Conservation (phyloP, 2,329 filamentous ascomycete species). For the Nemania abortiva region DNA sequence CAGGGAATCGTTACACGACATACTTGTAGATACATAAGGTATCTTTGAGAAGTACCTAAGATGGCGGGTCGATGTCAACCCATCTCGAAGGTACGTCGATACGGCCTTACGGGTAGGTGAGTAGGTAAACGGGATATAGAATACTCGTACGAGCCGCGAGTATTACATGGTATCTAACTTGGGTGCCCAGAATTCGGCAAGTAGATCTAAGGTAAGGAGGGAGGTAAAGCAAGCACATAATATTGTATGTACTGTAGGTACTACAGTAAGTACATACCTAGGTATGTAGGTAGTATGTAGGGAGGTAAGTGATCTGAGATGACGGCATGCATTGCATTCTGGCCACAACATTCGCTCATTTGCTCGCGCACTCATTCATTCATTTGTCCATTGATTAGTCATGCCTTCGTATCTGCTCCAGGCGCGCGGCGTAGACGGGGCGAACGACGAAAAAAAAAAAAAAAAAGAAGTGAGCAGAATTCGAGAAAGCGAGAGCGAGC, state of each 20-base stretch:
- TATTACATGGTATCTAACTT: too few relatives aligned
- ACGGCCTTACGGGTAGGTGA: too few relatives aligned
- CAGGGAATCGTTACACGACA: not conserved
- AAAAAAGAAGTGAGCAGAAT: not conserved
- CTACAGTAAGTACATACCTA: too few relatives aligned
- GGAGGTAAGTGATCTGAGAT: not conserved
- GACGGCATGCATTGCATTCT: not conserved
- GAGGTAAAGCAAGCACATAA: too few relatives aligned
- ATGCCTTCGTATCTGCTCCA: not conserved
- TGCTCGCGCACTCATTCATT: too few relatives aligned
- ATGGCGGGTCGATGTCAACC: not conserved
- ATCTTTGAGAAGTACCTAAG: too few relatives aligned
- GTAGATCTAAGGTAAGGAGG: too few relatives aligned
- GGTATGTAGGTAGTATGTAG: too few relatives aligned
- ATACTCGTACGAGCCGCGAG: not conserved
- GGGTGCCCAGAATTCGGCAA: too few relatives aligned
- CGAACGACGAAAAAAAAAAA: not conserved
- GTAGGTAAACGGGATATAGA: not conserved
- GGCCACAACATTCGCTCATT: not conserved
- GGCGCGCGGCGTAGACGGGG: not conserved
- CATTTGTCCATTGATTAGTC: too few relatives aligned
- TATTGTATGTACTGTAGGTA: too few relatives aligned
- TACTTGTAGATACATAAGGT: not conserved
- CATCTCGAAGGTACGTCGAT: too few relatives aligned
- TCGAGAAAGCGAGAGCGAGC: not conserved